Evolutionary conservation across 495 filamentous ascomycete genomes (phyloP), one percentile per base, ranked within the genome.

Genomic region (Talaromyces wortmannii): DNA sequence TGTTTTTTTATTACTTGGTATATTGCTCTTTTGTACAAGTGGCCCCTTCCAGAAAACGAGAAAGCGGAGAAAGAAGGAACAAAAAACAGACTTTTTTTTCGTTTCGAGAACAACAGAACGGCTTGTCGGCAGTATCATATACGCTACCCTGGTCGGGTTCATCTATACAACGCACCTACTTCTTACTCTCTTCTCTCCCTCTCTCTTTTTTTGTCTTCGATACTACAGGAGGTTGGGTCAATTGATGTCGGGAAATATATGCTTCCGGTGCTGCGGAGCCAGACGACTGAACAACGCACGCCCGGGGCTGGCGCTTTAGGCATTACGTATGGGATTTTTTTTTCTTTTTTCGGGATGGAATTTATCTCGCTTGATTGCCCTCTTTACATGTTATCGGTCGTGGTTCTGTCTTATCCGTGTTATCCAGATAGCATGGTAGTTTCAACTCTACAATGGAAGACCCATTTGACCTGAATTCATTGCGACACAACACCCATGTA

Each of bases 301-400:
- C 36, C 36, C 36, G 36, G 36, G 5, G 13, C 36, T 2, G 36
- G 36, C 36, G 36, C 36, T 10, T 40, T 10, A 40, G 36, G 36
- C 36, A 40, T 40, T 40, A 10, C 13, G 36, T 5, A 40, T 40
- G 8, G 36, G 13, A 8, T 16, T 50, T 31, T 50, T 50, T 31
- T 23, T 10, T 50, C 12, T 18, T 31, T 29, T 50, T 52, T 43
- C 48, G 59, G 29, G 44, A 59, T 57, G 59, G 23, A 4, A 23
- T 23, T 23, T 23, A 23, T 23, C 23, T 23, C 23, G 23, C 23
- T 23, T 23, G 23, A 23, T 23, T 23, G 23, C 23, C 4, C 4
- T 23, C 23, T 23, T 23, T 23, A 23, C 4, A 23, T 4, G 23
- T 23, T 23, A 23, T 4, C 23, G 23, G 23, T 23, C 23, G 4